These are phyloP conservation scores for Fusarium phyllophilum DNA, from an alignment of 2,329 filamentous ascomycete species.

Conservation along the genomic window DNA sequence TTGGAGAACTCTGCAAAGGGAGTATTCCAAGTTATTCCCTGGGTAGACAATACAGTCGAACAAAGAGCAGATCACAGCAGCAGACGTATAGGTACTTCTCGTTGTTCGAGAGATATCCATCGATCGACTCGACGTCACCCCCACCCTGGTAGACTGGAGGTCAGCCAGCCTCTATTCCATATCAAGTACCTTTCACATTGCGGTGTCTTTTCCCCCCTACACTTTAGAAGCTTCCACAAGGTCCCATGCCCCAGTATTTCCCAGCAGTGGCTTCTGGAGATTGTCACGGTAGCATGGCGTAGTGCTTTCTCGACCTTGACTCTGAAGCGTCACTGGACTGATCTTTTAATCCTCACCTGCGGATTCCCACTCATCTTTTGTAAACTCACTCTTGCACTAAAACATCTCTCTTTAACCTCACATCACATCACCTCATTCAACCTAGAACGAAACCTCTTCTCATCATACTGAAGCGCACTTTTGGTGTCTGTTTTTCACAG, in stretches of 20 bases:
- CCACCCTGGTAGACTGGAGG: slow-evolving; percentile 11
- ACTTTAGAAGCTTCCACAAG: slow-evolving; percentile 49
- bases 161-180: slow-evolving; percentile 24
- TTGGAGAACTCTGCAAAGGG: background rate
- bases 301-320: slow-evolving; percentile 20
- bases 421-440: slow-evolving; percentile 7
- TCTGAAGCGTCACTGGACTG: slow-evolving; percentile 39
- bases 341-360: slow-evolving; percentile 27
- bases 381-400: slow-evolving; percentile 36
- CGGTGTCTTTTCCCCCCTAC: slow-evolving; percentile 2
- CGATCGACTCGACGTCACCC: slow-evolving; percentile 44
- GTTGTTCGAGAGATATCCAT: slow-evolving; percentile 7
- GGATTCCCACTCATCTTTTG: slow-evolving; percentile 40
- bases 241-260: slow-evolving; percentile 45
- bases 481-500: slow-evolving; percentile 18
- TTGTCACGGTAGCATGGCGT: slow-evolving; percentile 31
- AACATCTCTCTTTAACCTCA: slow-evolving; percentile 20
- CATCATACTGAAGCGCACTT: slow-evolving; percentile 8
- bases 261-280: slow-evolving; percentile 27
- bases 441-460: background rate
- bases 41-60: background rate
- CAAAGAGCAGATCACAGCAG: background rate
- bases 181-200: slow-evolving; percentile 28
- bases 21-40: background rate
- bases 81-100: slow-evolving; percentile 11